Base-by-base conservation (phyloP, 2,329 filamentous ascomycete species). In the Intubia oerlemansii region DNA sequence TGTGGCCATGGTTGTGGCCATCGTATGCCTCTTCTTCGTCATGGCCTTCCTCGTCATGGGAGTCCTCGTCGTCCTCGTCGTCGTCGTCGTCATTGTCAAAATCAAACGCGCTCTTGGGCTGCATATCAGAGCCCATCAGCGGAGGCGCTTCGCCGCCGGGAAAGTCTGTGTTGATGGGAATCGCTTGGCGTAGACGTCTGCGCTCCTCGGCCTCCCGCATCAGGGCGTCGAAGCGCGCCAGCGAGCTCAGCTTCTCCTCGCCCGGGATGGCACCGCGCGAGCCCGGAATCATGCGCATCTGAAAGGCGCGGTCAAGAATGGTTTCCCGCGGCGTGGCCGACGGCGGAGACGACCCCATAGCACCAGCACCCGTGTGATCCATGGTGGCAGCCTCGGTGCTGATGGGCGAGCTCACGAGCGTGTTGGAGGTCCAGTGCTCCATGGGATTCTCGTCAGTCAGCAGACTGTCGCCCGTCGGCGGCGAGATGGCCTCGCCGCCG, bases 291-390 rank as follows among this genome's bases (percentile, higher is more conserved):
- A 53, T 66, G 7, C 62, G 56, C 47, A 74, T 47, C 38, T 70
- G 65, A 39, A 75, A 74, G 0, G 69, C 69, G 22, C 69, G 51
- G 42, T 75, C 69, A n/a, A 74, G 45, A 29, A 75, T 74, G 0
- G 69, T 72, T 45, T 75, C 68, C 11, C 68, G 56, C 3, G 62
- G 62, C 1, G 46, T 49, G 7, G n/a, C 7, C 10, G 26, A 15
- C 10, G 12, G 19, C 5, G 5, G 27, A 8, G 5, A 18, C 19
- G n/a, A n/a, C n/a, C n/a, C n/a, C n/a, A 54, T 41, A 12, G 48
- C 8, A 7, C 25, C 25, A 5, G n/a, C 45, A 4, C 36, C 41
- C 5, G n/a, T n/a, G n/a, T n/a, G n/a, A n/a, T n/a, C n/a, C n/a
- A n/a, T n/a, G n/a, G n/a, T n/a, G n/a, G n/a, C n/a, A n/a, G n/a